Evolutionary conservation across 2,329 filamentous ascomycete genomes (phyloP), one percentile per base, ranked within the genome.

Genomic region (Cladosporium sphaerospermum): DNA sequence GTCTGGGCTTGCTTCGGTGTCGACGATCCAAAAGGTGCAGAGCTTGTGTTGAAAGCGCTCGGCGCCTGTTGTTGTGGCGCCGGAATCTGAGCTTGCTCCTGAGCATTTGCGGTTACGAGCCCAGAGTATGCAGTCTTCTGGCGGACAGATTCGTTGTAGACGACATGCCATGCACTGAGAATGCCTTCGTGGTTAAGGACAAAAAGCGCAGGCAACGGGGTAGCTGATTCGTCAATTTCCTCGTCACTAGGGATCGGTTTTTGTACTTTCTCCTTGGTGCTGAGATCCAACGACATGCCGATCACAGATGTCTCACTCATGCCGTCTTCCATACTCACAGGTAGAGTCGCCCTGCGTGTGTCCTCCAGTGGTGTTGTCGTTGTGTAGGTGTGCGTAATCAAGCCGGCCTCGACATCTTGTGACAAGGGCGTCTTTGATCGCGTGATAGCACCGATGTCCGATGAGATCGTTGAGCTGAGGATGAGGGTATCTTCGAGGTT

Each of bases 141-240:
- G 55, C 85, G 82, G 56, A 99, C 84, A 2, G 92, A 90, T 40
- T 95, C 89, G 34, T 86, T 82, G 71, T 96, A 96, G 16, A 97
- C 80, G 41, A 97, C 73, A 89, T 92, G 96, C 90, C 92, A 99
- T 10, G 84, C 80, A 43, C 82, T 83, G 13, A 99, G 75, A 9
- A 95, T 73, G 58, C 93, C 93, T 64, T 96, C 89, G 59, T 96
- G 85, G 56, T 95, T 97, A 13, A 99, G 75, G 31, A 89, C 79
- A 78, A 93, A 85, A 40, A 96, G 76, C 9, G 85, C 89, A 5
- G 93, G 93, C 8, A 97, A 72, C 10, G 93, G 92, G 1, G 82
- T 84, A 0, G 85, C 79, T 4, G 90, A 95, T 62, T 91, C 81
- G 32, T 86, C 80, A 44, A 95, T 82, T 64, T 95, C 86, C 57